Evolutionary conservation across 2,329 filamentous ascomycete genomes (phyloP).

Genomic region (Penicillium griseofulvum): DNA sequence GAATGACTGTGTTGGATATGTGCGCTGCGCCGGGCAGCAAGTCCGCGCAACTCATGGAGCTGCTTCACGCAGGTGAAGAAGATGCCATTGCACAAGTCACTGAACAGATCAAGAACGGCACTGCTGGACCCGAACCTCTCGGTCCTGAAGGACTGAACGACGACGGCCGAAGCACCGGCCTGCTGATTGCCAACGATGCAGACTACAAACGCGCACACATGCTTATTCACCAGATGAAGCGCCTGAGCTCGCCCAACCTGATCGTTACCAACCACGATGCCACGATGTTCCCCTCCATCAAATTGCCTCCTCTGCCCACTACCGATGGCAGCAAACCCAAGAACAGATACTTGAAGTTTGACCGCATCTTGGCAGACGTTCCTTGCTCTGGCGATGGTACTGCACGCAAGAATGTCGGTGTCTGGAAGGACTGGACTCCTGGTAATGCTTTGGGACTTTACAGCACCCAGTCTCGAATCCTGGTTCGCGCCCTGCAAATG

Average conservation of each 20-base stretch:
- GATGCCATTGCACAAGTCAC: conserved; percentile 73
- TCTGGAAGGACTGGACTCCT: conserved; percentile 95
- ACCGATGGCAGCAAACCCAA: conserved; percentile 54
- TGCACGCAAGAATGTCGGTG: conserved; percentile 82
- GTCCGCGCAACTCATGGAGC: conserved; percentile 89
- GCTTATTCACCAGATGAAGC: conserved; percentile 96
- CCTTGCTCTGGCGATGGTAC: conserved; percentile 97
- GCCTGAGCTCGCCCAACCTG: conserved; percentile 91
- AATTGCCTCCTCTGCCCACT: conserved; percentile 62
- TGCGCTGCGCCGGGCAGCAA: conserved; percentile 97
- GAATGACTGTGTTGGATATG: conserved; percentile 91
- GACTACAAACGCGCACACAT: conserved; percentile 97
- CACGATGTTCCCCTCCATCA: conserved; percentile 89
- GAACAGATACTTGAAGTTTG: conserved; percentile 85
- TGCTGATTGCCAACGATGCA: conserved; percentile 92
- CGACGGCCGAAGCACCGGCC: conserved; percentile 81
- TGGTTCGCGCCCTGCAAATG: conserved; percentile 90
- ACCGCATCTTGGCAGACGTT: conserved; percentile 93
- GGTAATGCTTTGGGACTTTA: conserved; percentile 85
- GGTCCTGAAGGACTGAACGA: conserved; percentile 61
- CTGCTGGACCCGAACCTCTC: conserved; percentile 51
- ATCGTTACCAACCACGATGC: conserved; percentile 98
- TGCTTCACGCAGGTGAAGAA: conserved; percentile 91
- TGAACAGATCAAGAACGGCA: conserved; percentile 60
- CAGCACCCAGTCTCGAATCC: conserved; percentile 80